Percentiles rank a stretch among this genome's conserved stretches.
These are phyloP conservation scores for Paramecium primaurelia DNA, from an alignment of 73 alveolate species.

Conservation along the genomic window DNA sequence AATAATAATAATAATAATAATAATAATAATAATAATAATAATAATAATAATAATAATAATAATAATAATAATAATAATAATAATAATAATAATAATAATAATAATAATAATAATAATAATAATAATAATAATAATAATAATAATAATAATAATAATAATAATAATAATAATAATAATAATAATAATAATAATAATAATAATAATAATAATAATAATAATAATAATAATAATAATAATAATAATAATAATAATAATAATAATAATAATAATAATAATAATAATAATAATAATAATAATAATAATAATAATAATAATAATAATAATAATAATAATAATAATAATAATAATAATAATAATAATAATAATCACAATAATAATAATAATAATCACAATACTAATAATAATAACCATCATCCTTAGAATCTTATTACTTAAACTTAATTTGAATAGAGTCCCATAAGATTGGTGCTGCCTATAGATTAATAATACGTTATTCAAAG, in stretches of 20 bases:
- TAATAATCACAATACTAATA: neutral
- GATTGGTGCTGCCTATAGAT: neutral
- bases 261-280: neutral
- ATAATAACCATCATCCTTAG: neutral
- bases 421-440: neutral
- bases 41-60: neutral
- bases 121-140: neutral
- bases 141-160: neutral
- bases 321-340: neutral
- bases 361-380: neutral
- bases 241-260: neutral
- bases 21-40: neutral
- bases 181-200: neutral
- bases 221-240: neutral
- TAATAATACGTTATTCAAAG: neutral
- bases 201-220: neutral
- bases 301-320: neutral
- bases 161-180: neutral
- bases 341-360: neutral
- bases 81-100: neutral
- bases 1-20: neutral
- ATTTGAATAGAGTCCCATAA: neutral
- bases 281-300: neutral
- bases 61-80: neutral
- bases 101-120: neutral